Evolutionary conservation across 768 basidiomycete species (phyloP).

Genomic region (Multifurca ochricompacta): DNA sequence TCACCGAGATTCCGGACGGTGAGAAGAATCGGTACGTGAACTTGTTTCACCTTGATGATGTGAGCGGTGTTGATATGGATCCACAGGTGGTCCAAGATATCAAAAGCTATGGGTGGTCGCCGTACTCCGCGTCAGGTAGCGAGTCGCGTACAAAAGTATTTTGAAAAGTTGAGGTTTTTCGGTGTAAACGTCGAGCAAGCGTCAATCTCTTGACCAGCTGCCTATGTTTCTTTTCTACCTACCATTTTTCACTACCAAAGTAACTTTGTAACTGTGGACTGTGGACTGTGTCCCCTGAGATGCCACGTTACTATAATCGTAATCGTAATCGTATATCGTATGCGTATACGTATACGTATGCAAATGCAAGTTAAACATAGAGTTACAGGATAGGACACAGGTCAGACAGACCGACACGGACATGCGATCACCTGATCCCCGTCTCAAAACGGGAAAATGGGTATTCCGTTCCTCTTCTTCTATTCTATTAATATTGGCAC

Average conservation of each 20-base stretch:
- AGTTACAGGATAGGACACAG: too few species aligned
- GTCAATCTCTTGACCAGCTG: neutral
- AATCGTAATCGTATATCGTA: too few species aligned
- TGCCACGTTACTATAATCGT: neutral
- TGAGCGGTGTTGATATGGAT: conserved; percentile 1
- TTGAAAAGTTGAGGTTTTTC: conserved; percentile 74
- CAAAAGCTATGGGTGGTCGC: conserved; percentile 68
- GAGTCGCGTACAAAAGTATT: conserved; percentile 82
- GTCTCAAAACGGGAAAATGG: too few species aligned
- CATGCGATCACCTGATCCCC: conserved; percentile 7
- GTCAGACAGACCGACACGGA: too few species aligned
- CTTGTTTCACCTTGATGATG: neutral
- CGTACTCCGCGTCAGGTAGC: conserved; percentile 81
- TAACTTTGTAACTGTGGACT: neutral
- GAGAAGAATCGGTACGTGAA: conserved; percentile 59
- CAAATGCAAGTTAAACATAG: too few species aligned
- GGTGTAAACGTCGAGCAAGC: conserved; percentile 40
- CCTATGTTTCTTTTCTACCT: neutral
- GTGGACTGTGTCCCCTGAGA: neutral
- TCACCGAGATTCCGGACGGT: conserved; percentile 70
- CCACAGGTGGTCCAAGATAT: conserved; percentile 72
- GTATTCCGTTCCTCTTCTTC: too few species aligned
- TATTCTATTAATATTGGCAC: neutral
- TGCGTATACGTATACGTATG: too few species aligned
- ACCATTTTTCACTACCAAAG: too few species aligned